Evolutionary conservation across 2,329 filamentous ascomycete genomes (phyloP), one percentile per base, ranked within the genome.

Genomic region (Ophiostoma himal-ulmi): DNA sequence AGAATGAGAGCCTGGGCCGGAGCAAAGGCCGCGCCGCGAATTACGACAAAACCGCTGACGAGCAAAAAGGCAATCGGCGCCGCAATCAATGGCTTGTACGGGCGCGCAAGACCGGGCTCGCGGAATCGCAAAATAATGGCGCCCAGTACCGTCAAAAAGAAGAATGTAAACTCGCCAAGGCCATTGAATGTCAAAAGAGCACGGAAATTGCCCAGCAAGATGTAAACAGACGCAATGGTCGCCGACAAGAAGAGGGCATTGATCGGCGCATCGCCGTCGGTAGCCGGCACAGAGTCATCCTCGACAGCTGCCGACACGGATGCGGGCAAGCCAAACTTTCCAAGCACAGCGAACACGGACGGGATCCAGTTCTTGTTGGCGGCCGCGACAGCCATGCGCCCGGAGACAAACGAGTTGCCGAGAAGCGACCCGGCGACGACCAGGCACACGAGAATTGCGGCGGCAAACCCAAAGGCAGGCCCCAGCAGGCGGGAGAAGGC

Each of bases 351-450:
- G 70, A 87, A 83, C 1, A 79, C 22, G 0, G 75, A 73, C 0
- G 85, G 85, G 3, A 87, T 78, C 84, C 85, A 87, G 68, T 78
- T 77, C 72, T 80, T 81, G 72, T 84, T 83, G 0, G 84, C 82
- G 0, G 87, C 87, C 1, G 86, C 84, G 3, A 89, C 84, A 0
- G 85, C 83, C 82, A 89, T 87, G 37, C 87, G 83, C 10, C 86
- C 85, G 0, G 85, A 84, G 0, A 89, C 83, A 73, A 89, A 89
- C 0, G 86, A 86, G 75, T 89, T 89, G 34, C 86, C 85, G 0
- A 88, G 83, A 0, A 89, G 79, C 0, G 87, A 88, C 1, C 87
- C 87, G 0, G 85, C 86, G 5, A 88, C 86, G 0, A 88, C 87
- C 0, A 88, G 77, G 72, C 85, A 88, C 57, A 89, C 85, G 1